Evolutionary conservation across 2,329 filamentous ascomycete genomes (phyloP).

Genomic region (Cytospora piceicola): DNA sequence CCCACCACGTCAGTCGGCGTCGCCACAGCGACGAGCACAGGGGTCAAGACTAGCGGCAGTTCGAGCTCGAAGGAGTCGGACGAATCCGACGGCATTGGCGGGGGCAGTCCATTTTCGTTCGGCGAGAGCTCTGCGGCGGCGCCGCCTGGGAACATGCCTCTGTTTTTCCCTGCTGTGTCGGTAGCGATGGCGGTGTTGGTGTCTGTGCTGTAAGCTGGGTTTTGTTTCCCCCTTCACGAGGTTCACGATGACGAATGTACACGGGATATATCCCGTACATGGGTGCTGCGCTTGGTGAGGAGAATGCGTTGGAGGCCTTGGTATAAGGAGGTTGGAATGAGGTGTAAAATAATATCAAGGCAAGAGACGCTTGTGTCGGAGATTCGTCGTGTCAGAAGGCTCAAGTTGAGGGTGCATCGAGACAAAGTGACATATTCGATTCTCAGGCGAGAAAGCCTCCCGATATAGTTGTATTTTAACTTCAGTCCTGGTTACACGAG

Average conservation of each 20-base stretch:
- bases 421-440: not conserved
- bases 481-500: not conserved
- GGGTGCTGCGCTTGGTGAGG: not conserved
- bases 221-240: not conserved
- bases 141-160: not conserved
- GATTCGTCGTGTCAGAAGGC: not conserved
- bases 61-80: not conserved
- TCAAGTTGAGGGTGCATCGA: not conserved
- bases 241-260: not conserved
- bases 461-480: not conserved
- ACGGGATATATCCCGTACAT: not conserved
- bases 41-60: constrained; percentile 4
- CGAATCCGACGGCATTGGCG: constrained; percentile 7
- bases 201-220: not conserved
- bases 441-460: not conserved
- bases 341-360: not conserved
- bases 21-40: constrained; percentile 17
- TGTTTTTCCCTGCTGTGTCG: not conserved
- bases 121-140: constrained; percentile 1
- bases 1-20: constrained; percentile 11
- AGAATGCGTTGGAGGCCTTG: not conserved
- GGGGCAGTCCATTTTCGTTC: constrained; percentile 25
- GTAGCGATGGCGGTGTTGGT: not conserved
- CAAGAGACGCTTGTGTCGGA: not conserved
- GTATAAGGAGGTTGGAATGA: not conserved